Conservation (phyloP, 148 eudicot species). For the Mesembryanthemum crystallinum region DNA sequence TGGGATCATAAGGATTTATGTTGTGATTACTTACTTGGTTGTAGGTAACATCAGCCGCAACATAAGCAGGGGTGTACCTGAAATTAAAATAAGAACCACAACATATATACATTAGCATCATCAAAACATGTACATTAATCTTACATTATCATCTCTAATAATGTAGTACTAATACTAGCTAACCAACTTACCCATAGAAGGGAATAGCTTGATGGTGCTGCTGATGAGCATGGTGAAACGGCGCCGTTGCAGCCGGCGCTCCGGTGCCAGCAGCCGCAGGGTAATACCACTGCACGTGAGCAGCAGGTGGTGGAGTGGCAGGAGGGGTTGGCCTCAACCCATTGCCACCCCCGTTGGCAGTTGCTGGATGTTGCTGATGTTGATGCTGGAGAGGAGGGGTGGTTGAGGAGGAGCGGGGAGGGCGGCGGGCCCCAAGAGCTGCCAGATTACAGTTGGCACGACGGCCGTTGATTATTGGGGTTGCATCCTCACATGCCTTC, state of each 20-base stretch:
- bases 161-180: too few species aligned
- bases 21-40: constrained; percentile 50
- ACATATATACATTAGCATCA: not conserved
- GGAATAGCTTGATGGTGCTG: constrained; percentile 59
- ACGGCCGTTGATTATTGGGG: constrained; percentile 88
- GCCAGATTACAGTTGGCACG: constrained; percentile 97
- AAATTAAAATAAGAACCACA: not conserved
- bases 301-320: constrained; percentile 43
- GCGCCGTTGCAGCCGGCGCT: constrained; percentile 31
- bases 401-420: constrained; percentile 44
- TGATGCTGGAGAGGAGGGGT: constrained; percentile 32
- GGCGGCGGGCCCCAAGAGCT: constrained; percentile 81
- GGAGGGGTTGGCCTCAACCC: constrained; percentile 26
- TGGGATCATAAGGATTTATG: too few species aligned
- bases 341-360: constrained; percentile 40
- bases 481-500: constrained; percentile 84
- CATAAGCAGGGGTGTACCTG: constrained; percentile 64
- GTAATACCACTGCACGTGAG: constrained; percentile 74
- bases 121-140: too few species aligned
- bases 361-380: too few species aligned
- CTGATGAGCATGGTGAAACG: constrained; percentile 53
- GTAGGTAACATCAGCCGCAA: constrained; percentile 58
- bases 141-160: too few species aligned
- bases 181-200: constrained; percentile 50
- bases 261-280: constrained; percentile 31